A percentile compares a stretch with the other conserved stretches of the same genome.
Evolutionary conservation across 2,329 filamentous ascomycete species (phyloP).

Genomic region (Colletotrichum kahawae): DNA sequence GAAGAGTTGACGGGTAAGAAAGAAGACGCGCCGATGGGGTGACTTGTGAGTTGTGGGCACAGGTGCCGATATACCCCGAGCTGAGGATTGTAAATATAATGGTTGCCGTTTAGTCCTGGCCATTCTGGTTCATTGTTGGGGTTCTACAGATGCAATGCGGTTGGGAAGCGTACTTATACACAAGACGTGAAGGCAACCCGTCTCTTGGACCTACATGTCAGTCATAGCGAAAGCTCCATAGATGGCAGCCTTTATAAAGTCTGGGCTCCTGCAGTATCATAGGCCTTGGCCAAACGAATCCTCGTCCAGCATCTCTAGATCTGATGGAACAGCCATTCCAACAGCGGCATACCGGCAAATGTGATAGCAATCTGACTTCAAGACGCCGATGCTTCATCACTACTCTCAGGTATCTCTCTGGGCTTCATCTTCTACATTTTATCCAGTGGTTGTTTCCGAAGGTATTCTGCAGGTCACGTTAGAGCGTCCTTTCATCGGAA

Average conservation of each 20-base stretch:
- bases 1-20: too few relatives aligned
- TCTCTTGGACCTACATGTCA: accelerated
- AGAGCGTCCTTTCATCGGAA: accelerated
- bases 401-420: background rate
- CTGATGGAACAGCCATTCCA: background rate
- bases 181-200: background rate
- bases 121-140: background rate
- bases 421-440: background rate
- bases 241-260: background rate
- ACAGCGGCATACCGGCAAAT: background rate
- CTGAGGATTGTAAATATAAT: accelerated
- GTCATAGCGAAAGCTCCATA: background rate
- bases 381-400: background rate
- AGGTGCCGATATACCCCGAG: accelerated
- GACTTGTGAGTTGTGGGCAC: background rate
- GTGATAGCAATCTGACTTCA: background rate
- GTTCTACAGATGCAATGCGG: background rate
- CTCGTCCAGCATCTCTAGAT: background rate
- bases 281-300: background rate
- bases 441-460: accelerated
- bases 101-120: too few relatives aligned
- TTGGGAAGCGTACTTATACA: accelerated
- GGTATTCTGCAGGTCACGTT: background rate
- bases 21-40: too few relatives aligned
- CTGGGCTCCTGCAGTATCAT: accelerated